Base-by-base conservation (phyloP, 176 grass and related monocot genomes). In the Poa annua region DNA sequence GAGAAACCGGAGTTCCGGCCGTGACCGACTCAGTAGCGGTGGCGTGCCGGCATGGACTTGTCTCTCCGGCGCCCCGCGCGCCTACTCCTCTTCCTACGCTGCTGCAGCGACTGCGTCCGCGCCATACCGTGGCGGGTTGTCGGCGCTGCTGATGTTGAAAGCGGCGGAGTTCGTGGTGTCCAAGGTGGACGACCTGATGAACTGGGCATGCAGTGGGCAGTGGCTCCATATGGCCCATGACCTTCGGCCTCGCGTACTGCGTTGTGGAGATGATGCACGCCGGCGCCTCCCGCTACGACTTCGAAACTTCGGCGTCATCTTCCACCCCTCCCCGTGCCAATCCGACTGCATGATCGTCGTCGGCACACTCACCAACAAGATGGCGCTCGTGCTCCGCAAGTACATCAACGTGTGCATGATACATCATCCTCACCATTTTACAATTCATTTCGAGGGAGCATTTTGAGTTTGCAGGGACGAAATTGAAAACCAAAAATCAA, bases 341-440 rank as follows among this genome's bases (percentile, higher is more conserved):
- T 97, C 92, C 60, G 94, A 97, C 53, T 94, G 92, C 81, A 97
- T 92, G 94, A 97, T 97, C 74, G 92, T 97, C 68, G 92, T 92
- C 20, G 92, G 94, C 53, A 97, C 94, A 8, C 88, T 94, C 54
- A 92, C 92, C 49, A 97, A 94, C 83, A 97, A 97, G 86, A 97
- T 97, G 94, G 94, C 91, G 7, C 94, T 91, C 2, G 94, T 91
- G 5, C 91, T 94, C 11, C 91, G n/a, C n/a, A n/a, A n/a, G n/a
- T n/a, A n/a, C n/a, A n/a, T n/a, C n/a, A n/a, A n/a, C n/a, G n/a
- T n/a, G n/a, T n/a, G n/a, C n/a, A n/a, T n/a, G n/a, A n/a, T n/a
- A n/a, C n/a, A n/a, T n/a, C n/a, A n/a, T n/a, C n/a, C n/a, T n/a
- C n/a, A n/a, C n/a, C n/a, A n/a, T n/a, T n/a, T n/a, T n/a, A n/a